These are phyloP conservation scores for Solanum clarkiae DNA, from an alignment of 257 asterid species.

Conservation along the genomic window DNA sequence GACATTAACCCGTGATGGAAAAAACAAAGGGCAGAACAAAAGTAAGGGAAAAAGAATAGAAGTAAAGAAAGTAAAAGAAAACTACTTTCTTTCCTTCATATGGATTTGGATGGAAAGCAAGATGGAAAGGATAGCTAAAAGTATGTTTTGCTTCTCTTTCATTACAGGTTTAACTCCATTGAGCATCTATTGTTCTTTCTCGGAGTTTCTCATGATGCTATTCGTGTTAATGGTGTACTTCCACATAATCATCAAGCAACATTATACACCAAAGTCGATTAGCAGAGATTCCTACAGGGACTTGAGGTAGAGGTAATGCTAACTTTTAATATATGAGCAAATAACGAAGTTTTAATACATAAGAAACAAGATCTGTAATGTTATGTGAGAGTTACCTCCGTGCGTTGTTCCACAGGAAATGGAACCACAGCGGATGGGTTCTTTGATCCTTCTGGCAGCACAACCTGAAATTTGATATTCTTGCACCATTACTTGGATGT, in stretches of 20 bases:
- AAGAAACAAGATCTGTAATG: background rate
- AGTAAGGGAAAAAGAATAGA: background rate
- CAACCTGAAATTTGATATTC: conserved; percentile 46
- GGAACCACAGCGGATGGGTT: conserved; percentile 61
- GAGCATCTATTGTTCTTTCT: background rate
- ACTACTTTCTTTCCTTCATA: background rate
- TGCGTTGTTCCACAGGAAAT: conserved; percentile 52
- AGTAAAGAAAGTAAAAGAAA: background rate
- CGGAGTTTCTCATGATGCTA: background rate
- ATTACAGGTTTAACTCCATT: background rate
- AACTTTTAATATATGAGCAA: background rate
- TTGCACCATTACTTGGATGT: conserved; percentile 5
- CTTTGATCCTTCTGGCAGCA: conserved; percentile 94
- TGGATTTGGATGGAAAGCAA: background rate
- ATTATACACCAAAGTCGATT: background rate
- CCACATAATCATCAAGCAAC: background rate
- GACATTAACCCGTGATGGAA: background rate
- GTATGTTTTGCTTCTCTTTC: background rate
- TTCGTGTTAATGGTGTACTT: background rate
- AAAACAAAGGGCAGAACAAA: background rate
- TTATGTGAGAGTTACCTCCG: conserved; percentile 46
- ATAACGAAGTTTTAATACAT: background rate
- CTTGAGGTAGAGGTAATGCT: background rate
- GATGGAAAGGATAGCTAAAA: background rate
- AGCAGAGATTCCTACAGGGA: background rate